A percentile compares a stretch with the other conserved stretches of the same genome.
Conservation (phyloP, 495 filamentous ascomycete species). For the Aspergillus avenaceus region DNA sequence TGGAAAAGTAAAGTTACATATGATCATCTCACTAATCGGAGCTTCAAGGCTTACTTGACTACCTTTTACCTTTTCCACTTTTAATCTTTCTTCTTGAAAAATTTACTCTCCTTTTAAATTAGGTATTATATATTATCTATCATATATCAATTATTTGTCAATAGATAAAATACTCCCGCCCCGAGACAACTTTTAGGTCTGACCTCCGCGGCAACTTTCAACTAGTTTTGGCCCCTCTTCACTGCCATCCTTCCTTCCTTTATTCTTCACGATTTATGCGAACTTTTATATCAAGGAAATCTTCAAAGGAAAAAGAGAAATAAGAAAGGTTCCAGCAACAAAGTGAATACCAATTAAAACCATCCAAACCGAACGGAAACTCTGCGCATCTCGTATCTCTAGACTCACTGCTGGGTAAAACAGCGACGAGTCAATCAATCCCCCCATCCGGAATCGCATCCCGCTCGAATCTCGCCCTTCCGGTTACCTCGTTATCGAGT, state of each 20-base stretch:
- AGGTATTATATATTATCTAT: no score
- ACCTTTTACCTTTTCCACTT: neutral
- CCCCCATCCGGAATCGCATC: constrained; percentile 3
- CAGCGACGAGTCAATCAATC: constrained; percentile 11
- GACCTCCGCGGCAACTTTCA: no score
- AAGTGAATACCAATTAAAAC: neutral
- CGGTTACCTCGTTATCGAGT: neutral
- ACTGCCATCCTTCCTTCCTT: no score
- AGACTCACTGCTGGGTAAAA: constrained; percentile 7
- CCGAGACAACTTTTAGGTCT: no score
- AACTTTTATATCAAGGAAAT: no score
- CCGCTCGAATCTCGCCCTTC: neutral
- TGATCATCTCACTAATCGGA: neutral
- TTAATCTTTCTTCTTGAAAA: no score
- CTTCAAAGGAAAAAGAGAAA: no score
- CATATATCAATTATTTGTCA: no score
- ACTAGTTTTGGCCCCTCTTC: no score
- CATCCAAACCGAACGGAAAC: neutral
- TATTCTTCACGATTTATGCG: no score
- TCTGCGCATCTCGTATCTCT: neutral
- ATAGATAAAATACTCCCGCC: no score
- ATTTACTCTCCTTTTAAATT: neutral
- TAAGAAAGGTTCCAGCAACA: no score
- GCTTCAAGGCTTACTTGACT: neutral
- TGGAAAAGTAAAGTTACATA: neutral